Base-by-base conservation (phyloP, 192 early-diverging fungal species). In the Entrophospora sp. region DNA sequence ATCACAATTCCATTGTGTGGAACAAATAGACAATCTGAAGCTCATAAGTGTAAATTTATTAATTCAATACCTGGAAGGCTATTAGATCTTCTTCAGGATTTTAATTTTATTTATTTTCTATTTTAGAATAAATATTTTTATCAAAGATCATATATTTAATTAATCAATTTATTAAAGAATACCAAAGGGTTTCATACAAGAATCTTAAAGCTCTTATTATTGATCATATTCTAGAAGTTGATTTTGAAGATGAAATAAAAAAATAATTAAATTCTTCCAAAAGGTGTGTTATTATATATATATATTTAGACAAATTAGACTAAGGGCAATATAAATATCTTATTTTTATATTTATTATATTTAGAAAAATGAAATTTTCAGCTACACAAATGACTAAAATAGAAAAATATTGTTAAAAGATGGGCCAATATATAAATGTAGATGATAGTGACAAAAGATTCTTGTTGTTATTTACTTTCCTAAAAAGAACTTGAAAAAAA, bases 301-400 rank as follows among this genome's bases (percentile, higher is more conserved):
- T n/a, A n/a, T n/a, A n/a, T n/a, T n/a, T n/a, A n/a, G n/a, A n/a
- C n/a, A n/a, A n/a, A n/a, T n/a, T n/a, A n/a, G n/a, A n/a, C n/a
- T n/a, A n/a, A n/a, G n/a, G n/a, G n/a, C n/a, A n/a, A n/a, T 60
- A 12, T 20, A 22, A 8, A 13, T 43, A 27, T 34, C 13, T 14
- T 48, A 14, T 30, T n/a, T n/a, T n/a, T n/a, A n/a, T n/a, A n/a
- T n/a, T 56, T 66, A 30, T 55, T 43, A 24, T 28, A 27, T 35
- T 66, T 73, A 62, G 77, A 81, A 70, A 90, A 89, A 61, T 93
- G 97, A 61, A 95, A 99, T 99, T 99, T 72, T 99, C 97, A 28
- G 97, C 97, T 28, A 99, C 97, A 9, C 95, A 97, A 75, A 98
- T 96, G 1, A 98, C 96, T 48, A 97, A 98, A 80, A 95, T 99